Evolutionary conservation across 768 basidiomycete genomes (phyloP).

Genomic region (Lepiota subincarnata): DNA sequence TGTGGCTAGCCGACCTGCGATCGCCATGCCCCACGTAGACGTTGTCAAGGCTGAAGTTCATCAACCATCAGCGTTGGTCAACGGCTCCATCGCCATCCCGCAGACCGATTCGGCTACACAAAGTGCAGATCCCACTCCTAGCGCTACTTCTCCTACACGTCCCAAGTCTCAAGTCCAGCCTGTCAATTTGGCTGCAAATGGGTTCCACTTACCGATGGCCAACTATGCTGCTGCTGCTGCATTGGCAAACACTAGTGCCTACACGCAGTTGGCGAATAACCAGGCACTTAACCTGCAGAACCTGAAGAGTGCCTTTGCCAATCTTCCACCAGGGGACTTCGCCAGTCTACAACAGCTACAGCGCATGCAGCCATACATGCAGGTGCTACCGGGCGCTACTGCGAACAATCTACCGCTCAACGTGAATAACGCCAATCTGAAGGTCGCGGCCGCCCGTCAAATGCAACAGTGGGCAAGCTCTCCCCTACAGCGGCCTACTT

Average conservation of each 20-base stretch:
- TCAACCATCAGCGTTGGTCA: constrained; percentile 28
- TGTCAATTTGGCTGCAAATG: constrained; percentile 35
- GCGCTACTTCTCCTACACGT: constrained; percentile 24
- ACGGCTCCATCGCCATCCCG: constrained; percentile 28
- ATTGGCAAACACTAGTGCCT: constrained; percentile 31
- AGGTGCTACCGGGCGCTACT: constrained; percentile 15
- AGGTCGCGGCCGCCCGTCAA: constrained; percentile 36
- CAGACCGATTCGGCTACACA: constrained; percentile 17
- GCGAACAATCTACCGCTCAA: constrained; percentile 27
- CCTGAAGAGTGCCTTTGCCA: constrained; percentile 53
- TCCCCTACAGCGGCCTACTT: constrained; percentile 29
- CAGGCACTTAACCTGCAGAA: constrained; percentile 51
- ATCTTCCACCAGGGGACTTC: constrained; percentile 34
- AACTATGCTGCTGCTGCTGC: constrained; percentile 27
- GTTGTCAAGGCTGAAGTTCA: constrained; percentile 29
- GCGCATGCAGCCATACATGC: constrained; percentile 32
- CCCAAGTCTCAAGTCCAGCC: constrained; percentile 45
- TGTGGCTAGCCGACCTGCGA: constrained; percentile 32
- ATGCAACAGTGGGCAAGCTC: constrained; percentile 33
- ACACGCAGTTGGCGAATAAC: constrained; percentile 29
- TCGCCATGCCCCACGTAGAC: constrained; percentile 46
- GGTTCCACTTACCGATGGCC: constrained; percentile 45
- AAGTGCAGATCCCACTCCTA: constrained; percentile 18
- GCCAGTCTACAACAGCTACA: constrained; percentile 31
- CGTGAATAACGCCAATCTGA: constrained; percentile 34